Base-by-base conservation (phyloP, 345 rosid species). In the Populus ilicifolia region DNA sequence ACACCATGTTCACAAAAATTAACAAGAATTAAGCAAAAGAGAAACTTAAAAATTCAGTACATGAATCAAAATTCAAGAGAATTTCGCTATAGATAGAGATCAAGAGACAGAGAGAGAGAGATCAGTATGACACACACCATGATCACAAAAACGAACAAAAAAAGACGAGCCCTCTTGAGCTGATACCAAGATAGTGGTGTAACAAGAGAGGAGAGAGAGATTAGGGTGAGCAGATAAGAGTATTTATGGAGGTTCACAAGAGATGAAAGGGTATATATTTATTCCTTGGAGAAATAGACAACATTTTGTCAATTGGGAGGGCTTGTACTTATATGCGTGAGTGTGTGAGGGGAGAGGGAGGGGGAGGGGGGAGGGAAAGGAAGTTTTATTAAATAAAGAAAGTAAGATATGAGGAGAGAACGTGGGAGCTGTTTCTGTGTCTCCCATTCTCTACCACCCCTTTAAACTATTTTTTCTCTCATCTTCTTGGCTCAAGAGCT, bases 391-490 rank as follows among this genome's bases (percentile, higher is more conserved):
- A 41, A 63, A 52, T 18, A 78, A 76, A 68, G 70, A 70, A 73
- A 83, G 84, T 76, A 76, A 77, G 83, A 82, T 81, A 81, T 75
- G 89, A 84, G 82, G 80, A 81, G 95, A 94, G 95, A 94, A 94
- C 97, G 96, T 91, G 98, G 92, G 90, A 67, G 86, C 84, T 89
- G 98, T 90, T 91, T 85, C 91, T 82, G 85, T 90, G 97, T 91
- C 97, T 89, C 91, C 90, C 90, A 88, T 87, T 83, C 67, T 78
- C 67, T 72, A 39, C 71, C 62, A 48, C 36, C 46, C 39, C 80
- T 83, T 85, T 85, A 82, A 83, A 84, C 83, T 82, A 84, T 75
- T 81, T 48, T 73, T 43, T 77, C 12, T 80, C 75, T 80, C 81
- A 87, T 89, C 89, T 82, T 77, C 93, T 92, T 86, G 94, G 91